Base-by-base conservation (phyloP, 2,329 filamentous ascomycete species). In the Onygena corvina region DNA sequence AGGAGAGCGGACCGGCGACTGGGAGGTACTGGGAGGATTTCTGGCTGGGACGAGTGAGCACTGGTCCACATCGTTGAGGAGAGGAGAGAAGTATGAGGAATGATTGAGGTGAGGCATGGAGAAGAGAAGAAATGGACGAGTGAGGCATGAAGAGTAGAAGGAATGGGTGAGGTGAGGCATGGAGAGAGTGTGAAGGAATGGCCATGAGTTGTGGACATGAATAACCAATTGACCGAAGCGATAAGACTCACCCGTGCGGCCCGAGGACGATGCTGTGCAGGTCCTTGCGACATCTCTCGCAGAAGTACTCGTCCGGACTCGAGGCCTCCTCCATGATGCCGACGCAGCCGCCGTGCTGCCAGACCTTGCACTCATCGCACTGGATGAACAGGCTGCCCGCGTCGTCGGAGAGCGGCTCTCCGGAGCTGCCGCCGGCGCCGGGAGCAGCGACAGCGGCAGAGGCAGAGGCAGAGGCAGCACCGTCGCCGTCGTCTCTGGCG, bases 331-430 rank as follows among this genome's bases (percentile, higher is more conserved):
- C 92, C 71, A 94, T 88, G 61, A 98, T 94, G 53, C 92, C 90
- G 52, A 98, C 90, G 63, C 92, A 98, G 53, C 89, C 90, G 60
- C 92, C 92, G 65, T 98, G 92, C 66, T 98, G 92, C 92, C 90
- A 98, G 55, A 96, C 92, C 65, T 94, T 93, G 74, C 92, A 98
- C 56, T 86, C 76, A 69, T 96, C 92, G 76, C 92, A 98, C 72
- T 96, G 90, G 57, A 98, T 89, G 68, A 95, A 98, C 68, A 96
- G 84, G 47, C 89, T 90, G 38, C 90, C 92, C 57, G 90, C 76
- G 56, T 96, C 90, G 60, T 94, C 88, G 27, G 81, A 79, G 54
- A 86, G 74, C 55, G 72, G 61, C 53, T 76, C 73, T 52, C n/a
- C n/a, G n/a, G n/a, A n/a, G n/a, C n/a, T n/a, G n/a, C 71, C 81